These are phyloP conservation scores for Serendipita vermifera DNA, from an alignment of 768 basidiomycete genomes.

Conservation along the genomic window DNA sequence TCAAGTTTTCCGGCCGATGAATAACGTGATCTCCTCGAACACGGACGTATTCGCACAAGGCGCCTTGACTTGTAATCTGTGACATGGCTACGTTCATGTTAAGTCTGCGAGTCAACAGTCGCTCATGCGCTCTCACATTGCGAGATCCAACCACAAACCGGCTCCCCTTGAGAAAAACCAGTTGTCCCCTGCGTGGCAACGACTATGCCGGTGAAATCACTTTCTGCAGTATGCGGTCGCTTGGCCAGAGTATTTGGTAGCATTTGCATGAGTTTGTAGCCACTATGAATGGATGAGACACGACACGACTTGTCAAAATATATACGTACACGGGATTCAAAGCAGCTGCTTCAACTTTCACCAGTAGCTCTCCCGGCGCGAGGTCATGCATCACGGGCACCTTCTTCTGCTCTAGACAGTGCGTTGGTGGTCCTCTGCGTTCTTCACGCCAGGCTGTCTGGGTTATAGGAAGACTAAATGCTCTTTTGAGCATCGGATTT, in stretches of 20 bases:
- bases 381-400: slow-evolving; percentile 26
- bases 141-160: slow-evolving; percentile 46
- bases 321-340: slow-evolving; percentile 50
- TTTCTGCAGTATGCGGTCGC: slow-evolving; percentile 43
- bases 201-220: slow-evolving; percentile 52
- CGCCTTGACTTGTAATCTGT: slow-evolving; percentile 35
- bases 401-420: slow-evolving; percentile 21
- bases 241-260: slow-evolving; percentile 35
- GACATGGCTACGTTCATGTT: slow-evolving; percentile 20
- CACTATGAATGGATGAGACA: slow-evolving; percentile 28
- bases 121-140: slow-evolving; percentile 22
- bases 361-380: slow-evolving; percentile 32
- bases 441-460: slow-evolving; percentile 23
- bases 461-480: slow-evolving; percentile 7
- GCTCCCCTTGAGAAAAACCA: slow-evolving; percentile 43
- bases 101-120: background rate
- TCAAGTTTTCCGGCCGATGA: slow-evolving; percentile 37
- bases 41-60: slow-evolving; percentile 43
- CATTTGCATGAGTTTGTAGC: slow-evolving; percentile 42
- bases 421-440: slow-evolving; percentile 21
- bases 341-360: slow-evolving; percentile 41
- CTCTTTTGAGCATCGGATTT: background rate
- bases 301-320: too few species aligned
- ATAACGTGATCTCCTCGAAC: slow-evolving; percentile 32
- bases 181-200: slow-evolving; percentile 38